Evolutionary conservation across 768 basidiomycete genomes (phyloP), one percentile per base, ranked within the genome.

Genomic region (Lanmaoa rubissima): DNA sequence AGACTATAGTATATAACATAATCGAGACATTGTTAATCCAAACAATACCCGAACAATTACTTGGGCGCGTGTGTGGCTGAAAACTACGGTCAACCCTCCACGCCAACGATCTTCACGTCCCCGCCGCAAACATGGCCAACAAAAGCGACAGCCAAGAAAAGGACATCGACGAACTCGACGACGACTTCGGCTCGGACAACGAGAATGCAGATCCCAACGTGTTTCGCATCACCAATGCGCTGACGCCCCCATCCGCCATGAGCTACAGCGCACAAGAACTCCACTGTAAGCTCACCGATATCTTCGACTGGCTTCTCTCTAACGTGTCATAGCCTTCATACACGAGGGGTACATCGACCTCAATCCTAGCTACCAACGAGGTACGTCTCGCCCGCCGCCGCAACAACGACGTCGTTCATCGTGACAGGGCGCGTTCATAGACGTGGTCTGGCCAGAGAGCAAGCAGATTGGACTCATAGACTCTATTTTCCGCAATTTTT

Each of bases 361-460:
- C 26, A 80, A 83, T 51, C 88, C 90, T 0, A 73, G 81, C 19
- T 90, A 90, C 66, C 88, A 90, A 66, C 75, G 88, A 78, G 88
- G 88, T 84, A 52, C 54, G 75, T 63, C 2, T 38, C 24, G 16
- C 49, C 16, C 24, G 12, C 43, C 1, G 2, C 26, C 9, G 1
- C 54, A 35, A 40, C 42, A 19, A 8, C 26, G 9, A 47, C 28
- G 19, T 26, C 51, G 32, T 51, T 61, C 48, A 53, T 49, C 48
- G 2, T 52, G 24, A 51, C 39, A 45, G 31, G 24, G 14, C 21
- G 48, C 28, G 21, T 49, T 9, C 49, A 17, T 43, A 92, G 90
- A 88, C 54, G 77, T 92, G 19, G 90, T 92, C 3, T 92, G 91
- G 90, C 78, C 86, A 0, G 79, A 81, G 51, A 67, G 69, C 44